phyloP scores from a whole-genome alignment of 345 rosid genomes.

The Gossypium stocksii region DNA sequence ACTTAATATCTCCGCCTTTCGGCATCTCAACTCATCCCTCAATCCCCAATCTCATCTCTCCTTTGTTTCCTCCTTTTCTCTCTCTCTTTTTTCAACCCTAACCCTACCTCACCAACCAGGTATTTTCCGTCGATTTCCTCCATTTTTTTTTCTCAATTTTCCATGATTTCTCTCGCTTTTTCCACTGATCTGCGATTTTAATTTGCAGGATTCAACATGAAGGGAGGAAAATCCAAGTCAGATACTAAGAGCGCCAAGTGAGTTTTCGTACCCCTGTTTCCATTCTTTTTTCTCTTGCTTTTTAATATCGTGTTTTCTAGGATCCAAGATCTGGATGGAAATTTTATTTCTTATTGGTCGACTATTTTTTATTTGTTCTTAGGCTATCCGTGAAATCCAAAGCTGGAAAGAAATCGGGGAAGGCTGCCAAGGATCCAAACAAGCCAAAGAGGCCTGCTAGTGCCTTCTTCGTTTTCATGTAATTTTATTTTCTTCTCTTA shows the following conservation, averaged over 20 bases:
- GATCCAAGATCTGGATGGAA: constrained; percentile 31
- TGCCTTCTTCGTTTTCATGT: constrained; percentile 93
- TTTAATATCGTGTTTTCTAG: constrained; percentile 5
- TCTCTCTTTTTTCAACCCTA: constrained; percentile 17
- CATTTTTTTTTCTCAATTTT: constrained; percentile 8
- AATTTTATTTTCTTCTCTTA: constrained; percentile 6
- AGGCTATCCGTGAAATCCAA: constrained; percentile 75
- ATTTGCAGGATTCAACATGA: constrained; percentile 62
- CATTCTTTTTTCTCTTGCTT: background rate
- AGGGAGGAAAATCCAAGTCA: constrained; percentile 84
- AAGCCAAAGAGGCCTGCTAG: constrained; percentile 74
- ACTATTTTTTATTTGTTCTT: constrained; percentile 12
- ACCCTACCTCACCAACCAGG: constrained; percentile 23
- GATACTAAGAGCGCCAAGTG: constrained; percentile 70
- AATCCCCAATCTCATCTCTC: background rate
- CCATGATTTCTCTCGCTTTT: background rate
- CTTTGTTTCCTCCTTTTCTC: background rate
- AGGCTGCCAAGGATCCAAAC: constrained; percentile 61
- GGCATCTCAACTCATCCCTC: background rate
- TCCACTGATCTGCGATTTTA: constrained; percentile 21
- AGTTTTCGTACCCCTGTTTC: constrained; percentile 14
- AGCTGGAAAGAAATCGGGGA: constrained; percentile 32
- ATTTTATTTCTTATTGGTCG: background rate
- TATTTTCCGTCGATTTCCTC: background rate
- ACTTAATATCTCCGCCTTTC: constrained; percentile 46